Evolutionary conservation across 2,329 filamentous ascomycete species (phyloP).

Genomic region (Rachicladosporium sp.): DNA sequence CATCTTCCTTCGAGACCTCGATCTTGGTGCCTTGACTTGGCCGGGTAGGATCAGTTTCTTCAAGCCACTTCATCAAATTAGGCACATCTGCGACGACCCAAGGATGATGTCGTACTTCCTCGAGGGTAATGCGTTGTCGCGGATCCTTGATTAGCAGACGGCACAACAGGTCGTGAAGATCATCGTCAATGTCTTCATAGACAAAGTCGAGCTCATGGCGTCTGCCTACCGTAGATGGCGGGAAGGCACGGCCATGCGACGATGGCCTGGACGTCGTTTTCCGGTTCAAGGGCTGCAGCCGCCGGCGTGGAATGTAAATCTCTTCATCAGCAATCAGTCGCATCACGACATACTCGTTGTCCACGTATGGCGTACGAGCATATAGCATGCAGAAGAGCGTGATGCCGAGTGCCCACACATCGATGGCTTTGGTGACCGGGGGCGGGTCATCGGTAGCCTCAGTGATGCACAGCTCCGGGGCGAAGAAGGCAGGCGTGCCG

Average conservation of each 20-base stretch:
- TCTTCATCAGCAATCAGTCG: slow-evolving; percentile 81
- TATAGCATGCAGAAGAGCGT: slow-evolving; percentile 93
- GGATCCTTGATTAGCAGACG: slow-evolving; percentile 83
- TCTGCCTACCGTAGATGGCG: slow-evolving; percentile 46
- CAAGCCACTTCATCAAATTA: slow-evolving; percentile 69
- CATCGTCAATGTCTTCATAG: slow-evolving; percentile 76
- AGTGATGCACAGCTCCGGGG: slow-evolving; percentile 88
- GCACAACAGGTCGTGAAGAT: slow-evolving; percentile 64
- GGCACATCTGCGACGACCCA: slow-evolving; percentile 76
- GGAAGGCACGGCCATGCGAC: slow-evolving; percentile 35
- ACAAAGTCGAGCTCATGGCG: slow-evolving; percentile 65
- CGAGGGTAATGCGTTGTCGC: slow-evolving; percentile 71
- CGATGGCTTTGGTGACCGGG: slow-evolving; percentile 82
- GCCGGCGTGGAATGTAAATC: slow-evolving; percentile 73
- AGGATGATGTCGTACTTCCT: slow-evolving; percentile 84
- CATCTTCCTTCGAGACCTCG: slow-evolving; percentile 80
- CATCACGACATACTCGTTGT: slow-evolving; percentile 88
- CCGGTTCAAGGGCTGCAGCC: slow-evolving; percentile 59
- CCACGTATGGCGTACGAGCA: slow-evolving; percentile 84
- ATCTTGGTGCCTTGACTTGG: slow-evolving; percentile 73
- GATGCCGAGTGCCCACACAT: slow-evolving; percentile 93
- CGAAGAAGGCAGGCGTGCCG: slow-evolving; percentile 93
- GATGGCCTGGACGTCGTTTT: slow-evolving; percentile 32
- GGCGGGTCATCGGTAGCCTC: slow-evolving; percentile 55
- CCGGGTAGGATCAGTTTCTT: slow-evolving; percentile 76